Conservation (phyloP, 2,329 filamentous ascomycete genomes). For the Orbilia javanica region DNA sequence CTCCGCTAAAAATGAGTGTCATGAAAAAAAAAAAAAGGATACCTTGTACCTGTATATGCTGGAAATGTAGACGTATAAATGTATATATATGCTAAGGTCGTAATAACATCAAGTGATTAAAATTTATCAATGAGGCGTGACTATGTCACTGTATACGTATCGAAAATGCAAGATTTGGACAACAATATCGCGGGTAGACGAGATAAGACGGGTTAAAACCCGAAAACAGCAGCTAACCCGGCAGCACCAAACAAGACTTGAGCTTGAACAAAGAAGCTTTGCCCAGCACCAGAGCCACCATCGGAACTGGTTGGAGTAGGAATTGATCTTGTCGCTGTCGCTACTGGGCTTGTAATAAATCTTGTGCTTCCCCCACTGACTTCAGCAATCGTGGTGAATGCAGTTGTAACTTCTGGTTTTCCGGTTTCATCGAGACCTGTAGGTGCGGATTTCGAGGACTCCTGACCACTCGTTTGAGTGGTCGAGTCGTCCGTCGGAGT, state of each 20-base stretch:
- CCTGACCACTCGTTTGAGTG: conserved; percentile 52
- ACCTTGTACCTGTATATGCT: conserved; percentile 29
- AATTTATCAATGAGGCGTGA: conserved; percentile 19
- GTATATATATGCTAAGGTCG: conserved; percentile 9
- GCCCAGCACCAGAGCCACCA: conserved; percentile 18
- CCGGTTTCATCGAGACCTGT: conserved; percentile 48
- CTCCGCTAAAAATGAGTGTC: neutral
- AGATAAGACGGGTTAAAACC: conserved; percentile 15
- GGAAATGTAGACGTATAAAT: neutral
- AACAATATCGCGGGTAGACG: neutral
- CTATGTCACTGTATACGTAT: conserved; percentile 17
- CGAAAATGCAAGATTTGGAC: conserved; percentile 5
- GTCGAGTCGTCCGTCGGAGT: conserved; percentile 40
- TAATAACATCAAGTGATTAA: conserved; percentile 30
- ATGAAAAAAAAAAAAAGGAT: conserved; percentile 7
- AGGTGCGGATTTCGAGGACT: conserved; percentile 32
- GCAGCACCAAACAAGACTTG: conserved; percentile 39
- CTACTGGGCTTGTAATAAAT: conserved; percentile 48
- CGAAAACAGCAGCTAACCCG: conserved; percentile 45
- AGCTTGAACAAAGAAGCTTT: conserved; percentile 37
- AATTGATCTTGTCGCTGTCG: conserved; percentile 32
- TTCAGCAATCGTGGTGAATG: conserved; percentile 50
- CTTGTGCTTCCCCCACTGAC: conserved; percentile 38
- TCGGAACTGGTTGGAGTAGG: neutral
- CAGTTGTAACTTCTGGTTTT: conserved; percentile 38